Evolutionary conservation across 768 basidiomycete genomes (phyloP).

Genomic region (Guyanaporus albipodus): DNA sequence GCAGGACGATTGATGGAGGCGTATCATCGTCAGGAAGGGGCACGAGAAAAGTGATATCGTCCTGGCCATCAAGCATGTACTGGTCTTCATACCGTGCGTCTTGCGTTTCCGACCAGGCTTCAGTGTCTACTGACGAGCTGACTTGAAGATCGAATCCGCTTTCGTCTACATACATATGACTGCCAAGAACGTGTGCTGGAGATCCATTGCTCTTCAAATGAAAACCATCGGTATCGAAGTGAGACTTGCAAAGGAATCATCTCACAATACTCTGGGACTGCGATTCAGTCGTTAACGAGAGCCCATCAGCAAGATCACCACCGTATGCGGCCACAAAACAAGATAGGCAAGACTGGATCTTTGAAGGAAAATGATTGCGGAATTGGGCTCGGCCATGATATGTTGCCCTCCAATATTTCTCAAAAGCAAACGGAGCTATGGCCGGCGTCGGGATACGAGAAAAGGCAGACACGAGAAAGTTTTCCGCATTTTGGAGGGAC

Average conservation of each 20-base stretch:
- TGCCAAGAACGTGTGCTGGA: neutral
- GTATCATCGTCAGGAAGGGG: conserved; percentile 1
- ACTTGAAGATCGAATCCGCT: conserved; percentile 20
- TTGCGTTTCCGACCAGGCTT: neutral
- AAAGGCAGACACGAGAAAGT: conserved; percentile 51
- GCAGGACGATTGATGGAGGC: conserved; percentile 7
- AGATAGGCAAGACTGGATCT: conserved; percentile 42
- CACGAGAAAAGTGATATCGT: conserved; percentile 9
- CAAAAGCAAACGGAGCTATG: conserved; percentile 50
- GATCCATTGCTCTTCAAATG: conserved; percentile 15
- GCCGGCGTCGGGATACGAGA: conserved; percentile 43
- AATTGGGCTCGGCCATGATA: conserved; percentile 44
- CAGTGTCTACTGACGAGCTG: conserved; percentile 2
- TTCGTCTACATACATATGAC: conserved; percentile 8
- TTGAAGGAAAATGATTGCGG: conserved; percentile 36
- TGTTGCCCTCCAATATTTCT: conserved; percentile 54
- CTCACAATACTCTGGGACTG: conserved; percentile 34
- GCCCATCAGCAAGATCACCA: conserved; percentile 43
- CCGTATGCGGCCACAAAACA: conserved; percentile 46
- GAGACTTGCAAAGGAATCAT: conserved; percentile 10
- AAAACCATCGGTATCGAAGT: conserved; percentile 9
- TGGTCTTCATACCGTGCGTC: neutral
- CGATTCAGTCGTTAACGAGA: conserved; percentile 37
- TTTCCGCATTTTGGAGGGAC: conserved; percentile 39
- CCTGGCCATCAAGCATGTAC: neutral